Conservation (phyloP, 805 yeast species). For the Kuraishia ogatae region DNA sequence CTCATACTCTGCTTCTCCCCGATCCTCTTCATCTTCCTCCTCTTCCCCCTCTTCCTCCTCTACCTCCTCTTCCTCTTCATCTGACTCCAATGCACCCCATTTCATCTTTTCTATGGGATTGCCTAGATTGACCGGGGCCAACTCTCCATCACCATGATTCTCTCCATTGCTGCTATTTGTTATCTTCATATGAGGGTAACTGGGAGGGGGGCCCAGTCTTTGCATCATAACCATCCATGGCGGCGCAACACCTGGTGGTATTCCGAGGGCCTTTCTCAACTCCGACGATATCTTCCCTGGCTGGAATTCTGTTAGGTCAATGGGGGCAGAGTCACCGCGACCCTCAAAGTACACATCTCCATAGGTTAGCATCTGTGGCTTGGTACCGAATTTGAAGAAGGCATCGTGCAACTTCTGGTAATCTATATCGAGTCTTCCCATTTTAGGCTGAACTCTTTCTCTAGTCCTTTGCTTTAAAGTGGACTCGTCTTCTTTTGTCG, state of each 20-base stretch:
- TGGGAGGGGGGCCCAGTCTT: conserved; percentile 73
- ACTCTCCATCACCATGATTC: background rate
- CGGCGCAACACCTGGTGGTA: conserved; percentile 48
- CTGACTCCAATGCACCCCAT: conserved; percentile 24
- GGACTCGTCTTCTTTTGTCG: conserved; percentile 40
- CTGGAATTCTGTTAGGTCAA: conserved; percentile 27
- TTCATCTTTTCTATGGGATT: conserved; percentile 16
- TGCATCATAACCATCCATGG: conserved; percentile 78
- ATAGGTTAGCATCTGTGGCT: conserved; percentile 56
- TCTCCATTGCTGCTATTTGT: conserved; percentile 19
- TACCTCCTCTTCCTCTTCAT: conserved; percentile 25
- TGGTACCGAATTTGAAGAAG: conserved; percentile 72
- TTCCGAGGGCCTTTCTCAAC: conserved; percentile 61
- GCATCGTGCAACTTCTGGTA: conserved; percentile 77
- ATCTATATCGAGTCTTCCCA: conserved; percentile 82
- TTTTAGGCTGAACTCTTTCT: conserved; percentile 81
- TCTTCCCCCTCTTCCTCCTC: conserved; percentile 20
- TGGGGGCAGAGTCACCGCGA: conserved; percentile 42
- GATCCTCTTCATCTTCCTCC: conserved; percentile 9
- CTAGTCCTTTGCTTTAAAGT: conserved; percentile 67
- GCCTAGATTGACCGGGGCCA: conserved; percentile 8
- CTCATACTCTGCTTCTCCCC: conserved; percentile 10
- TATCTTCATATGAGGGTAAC: conserved; percentile 57
- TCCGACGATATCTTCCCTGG: conserved; percentile 67
- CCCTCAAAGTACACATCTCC: conserved; percentile 84